These are phyloP conservation scores for Boletus insuetus DNA, from an alignment of 768 basidiomycete species.

Conservation along the genomic window DNA sequence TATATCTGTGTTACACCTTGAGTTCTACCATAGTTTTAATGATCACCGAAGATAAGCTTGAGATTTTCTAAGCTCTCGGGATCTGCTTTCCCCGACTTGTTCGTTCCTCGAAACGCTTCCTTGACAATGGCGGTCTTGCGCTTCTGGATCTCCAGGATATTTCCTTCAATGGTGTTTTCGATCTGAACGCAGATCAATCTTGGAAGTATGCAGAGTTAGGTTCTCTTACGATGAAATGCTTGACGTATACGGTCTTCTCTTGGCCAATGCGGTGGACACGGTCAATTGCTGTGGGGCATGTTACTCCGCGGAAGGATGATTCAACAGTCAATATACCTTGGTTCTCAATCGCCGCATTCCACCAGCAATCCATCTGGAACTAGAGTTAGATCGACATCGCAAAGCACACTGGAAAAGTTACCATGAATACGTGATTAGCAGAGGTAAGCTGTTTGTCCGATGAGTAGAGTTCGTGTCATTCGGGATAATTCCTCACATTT, in stretches of 20 bases:
- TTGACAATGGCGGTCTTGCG: slow-evolving; percentile 85
- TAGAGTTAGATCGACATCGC: background rate
- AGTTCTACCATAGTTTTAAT: background rate
- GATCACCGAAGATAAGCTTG: slow-evolving; percentile 37
- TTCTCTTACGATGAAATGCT: slow-evolving; percentile 71
- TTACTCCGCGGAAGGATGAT: slow-evolving; percentile 3
- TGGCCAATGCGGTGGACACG: slow-evolving; percentile 86
- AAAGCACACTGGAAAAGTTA: slow-evolving; percentile 26
- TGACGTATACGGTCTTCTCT: slow-evolving; percentile 77
- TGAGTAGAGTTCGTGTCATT: background rate
- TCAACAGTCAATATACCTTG: slow-evolving; percentile 51
- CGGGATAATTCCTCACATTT: slow-evolving; percentile 50
- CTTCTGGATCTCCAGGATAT: slow-evolving; percentile 79
- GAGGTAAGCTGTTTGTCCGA: slow-evolving; percentile 53
- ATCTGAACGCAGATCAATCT: slow-evolving; percentile 41
- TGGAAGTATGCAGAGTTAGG: background rate
- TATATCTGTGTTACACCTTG: background rate
- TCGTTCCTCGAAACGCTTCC: slow-evolving; percentile 70
- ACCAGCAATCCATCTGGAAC: slow-evolving; percentile 87
- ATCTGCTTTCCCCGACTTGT: slow-evolving; percentile 45
- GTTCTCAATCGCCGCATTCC: slow-evolving; percentile 81
- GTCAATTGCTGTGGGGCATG: slow-evolving; percentile 63
- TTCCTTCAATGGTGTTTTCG: slow-evolving; percentile 71
- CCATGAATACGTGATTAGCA: slow-evolving; percentile 88
- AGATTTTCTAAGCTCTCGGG: slow-evolving; percentile 79